Conservation (phyloP, 371 early-diverging fungal species). For the Basidiobolus meristosporus region DNA sequence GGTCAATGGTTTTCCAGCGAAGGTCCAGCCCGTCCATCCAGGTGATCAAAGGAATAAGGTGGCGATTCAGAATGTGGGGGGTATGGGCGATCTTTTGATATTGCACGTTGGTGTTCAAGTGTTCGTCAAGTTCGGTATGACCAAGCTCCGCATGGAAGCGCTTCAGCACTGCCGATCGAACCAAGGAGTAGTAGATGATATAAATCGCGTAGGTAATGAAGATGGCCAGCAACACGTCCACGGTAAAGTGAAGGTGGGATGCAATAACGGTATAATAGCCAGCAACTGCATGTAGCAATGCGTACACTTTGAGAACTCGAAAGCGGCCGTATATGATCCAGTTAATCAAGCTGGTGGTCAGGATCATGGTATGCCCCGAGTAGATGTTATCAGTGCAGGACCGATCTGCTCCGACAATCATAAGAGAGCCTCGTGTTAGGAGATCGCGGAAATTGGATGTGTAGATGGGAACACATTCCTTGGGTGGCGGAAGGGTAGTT, state of each 20-base stretch:
- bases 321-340: not conserved
- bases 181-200: not conserved
- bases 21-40: constrained; percentile 1
- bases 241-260: not conserved
- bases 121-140: not conserved
- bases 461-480: not conserved
- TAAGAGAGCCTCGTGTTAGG: not conserved
- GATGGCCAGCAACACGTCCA: not conserved
- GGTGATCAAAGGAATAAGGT: not conserved
- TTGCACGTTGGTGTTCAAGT: not conserved
- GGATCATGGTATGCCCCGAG: not conserved
- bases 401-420: not conserved
- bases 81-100: not conserved
- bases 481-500: not conserved
- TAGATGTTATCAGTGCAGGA: not conserved
- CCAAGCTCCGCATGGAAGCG: not conserved
- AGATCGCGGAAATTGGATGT: not conserved
- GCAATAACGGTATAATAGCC: not conserved
- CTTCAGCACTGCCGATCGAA: not conserved
- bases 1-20: too few relatives aligned
- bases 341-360: not conserved
- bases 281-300: not conserved
- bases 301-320: not conserved
- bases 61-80: not conserved
- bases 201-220: not conserved